A percentile compares a stretch with the other conserved stretches of the same genome.
Evolutionary conservation across 805 yeast genomes (phyloP).

Genomic region (Wilhelminamyces savonicus): DNA sequence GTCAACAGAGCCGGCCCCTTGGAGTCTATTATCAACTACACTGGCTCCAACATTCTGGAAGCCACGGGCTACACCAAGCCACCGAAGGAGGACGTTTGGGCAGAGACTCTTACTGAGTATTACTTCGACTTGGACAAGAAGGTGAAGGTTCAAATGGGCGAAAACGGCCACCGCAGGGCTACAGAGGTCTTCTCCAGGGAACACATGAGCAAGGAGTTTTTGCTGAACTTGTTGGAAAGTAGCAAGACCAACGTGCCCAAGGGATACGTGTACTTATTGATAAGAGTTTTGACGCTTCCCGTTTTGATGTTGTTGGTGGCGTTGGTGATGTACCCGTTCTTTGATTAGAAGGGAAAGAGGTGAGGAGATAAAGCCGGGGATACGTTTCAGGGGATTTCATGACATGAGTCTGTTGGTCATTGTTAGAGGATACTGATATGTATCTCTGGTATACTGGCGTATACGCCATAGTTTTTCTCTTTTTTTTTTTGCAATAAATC

Average conservation of each 20-base stretch:
- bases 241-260: not conserved
- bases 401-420: no score
- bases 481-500: no score
- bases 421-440: no score
- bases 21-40: constrained; percentile 55
- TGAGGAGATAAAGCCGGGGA: not conserved
- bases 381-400: no score
- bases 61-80: constrained; percentile 64
- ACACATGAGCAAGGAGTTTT: constrained; percentile 35
- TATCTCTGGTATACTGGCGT: no score
- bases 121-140: constrained; percentile 15
- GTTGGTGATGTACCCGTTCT: no score
- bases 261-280: no score
- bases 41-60: constrained; percentile 14
- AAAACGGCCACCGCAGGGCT: constrained; percentile 33
- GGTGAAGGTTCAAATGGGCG: constrained; percentile 19
- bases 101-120: constrained; percentile 38
- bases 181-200: constrained; percentile 36
- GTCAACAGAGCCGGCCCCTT: constrained; percentile 88
- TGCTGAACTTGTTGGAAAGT: not conserved
- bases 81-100: constrained; percentile 49
- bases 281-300: no score
- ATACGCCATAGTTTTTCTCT: no score
- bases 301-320: no score
- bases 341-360: no score